Conservation (phyloP, 2,329 filamentous ascomycete species). For the Aotearoamyces nothofagi region DNA sequence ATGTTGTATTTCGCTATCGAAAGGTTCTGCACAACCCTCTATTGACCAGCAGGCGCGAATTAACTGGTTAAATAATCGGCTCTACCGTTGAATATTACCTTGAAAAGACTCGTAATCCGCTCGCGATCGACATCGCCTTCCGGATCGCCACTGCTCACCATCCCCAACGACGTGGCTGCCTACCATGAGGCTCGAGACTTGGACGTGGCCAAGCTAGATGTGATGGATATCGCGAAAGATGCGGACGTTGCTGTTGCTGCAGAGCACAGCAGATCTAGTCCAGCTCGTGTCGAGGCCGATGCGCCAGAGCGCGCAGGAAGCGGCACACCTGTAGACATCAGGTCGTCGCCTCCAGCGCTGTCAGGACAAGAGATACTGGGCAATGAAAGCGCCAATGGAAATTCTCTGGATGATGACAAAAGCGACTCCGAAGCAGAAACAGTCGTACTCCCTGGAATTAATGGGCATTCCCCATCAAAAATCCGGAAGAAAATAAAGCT, state of each 20-base stretch:
- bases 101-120: no score
- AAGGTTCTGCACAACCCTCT: no score
- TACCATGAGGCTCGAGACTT: no score
- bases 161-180: no score
- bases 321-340: slow-evolving; percentile 13
- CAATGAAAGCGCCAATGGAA: slow-evolving; percentile 10
- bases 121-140: no score
- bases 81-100: no score
- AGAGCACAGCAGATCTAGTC: slow-evolving; percentile 9
- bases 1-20: no score
- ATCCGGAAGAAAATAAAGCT: slow-evolving; percentile 47
- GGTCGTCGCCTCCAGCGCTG: slow-evolving; percentile 16
- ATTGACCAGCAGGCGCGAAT: no score
- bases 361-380: no score
- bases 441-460: slow-evolving; percentile 50
- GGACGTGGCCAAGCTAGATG: no score
- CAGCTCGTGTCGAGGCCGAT: slow-evolving; percentile 10
- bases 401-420: slow-evolving; percentile 22
- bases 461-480: slow-evolving; percentile 48
- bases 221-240: slow-evolving; percentile 17
- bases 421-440: slow-evolving; percentile 60
- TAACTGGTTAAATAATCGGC: no score
- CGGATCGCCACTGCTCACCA: no score
- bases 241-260: slow-evolving; percentile 11
- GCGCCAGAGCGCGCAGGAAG: slow-evolving; percentile 7